A percentile compares a stretch with the other conserved stretches of the same genome.
These are phyloP conservation scores for Scheffersomyces coipomensis DNA, from an alignment of 805 yeast genomes.

Conservation along the genomic window DNA sequence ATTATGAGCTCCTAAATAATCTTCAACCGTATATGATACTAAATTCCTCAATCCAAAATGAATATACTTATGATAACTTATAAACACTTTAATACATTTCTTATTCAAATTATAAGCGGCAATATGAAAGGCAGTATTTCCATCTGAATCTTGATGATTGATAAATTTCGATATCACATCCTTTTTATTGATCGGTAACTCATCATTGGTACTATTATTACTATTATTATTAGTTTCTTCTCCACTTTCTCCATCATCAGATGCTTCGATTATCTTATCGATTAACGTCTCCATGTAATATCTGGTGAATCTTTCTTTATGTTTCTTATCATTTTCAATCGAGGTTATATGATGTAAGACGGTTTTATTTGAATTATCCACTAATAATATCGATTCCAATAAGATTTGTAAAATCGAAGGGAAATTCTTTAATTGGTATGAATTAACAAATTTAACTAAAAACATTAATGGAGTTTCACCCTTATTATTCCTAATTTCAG, in stretches of 20 bases:
- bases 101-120: slow-evolving; percentile 76
- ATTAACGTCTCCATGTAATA: slow-evolving; percentile 40
- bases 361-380: slow-evolving; percentile 39
- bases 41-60: slow-evolving; percentile 44
- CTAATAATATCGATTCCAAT: slow-evolving; percentile 33
- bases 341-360: slow-evolving; percentile 41
- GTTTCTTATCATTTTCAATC: slow-evolving; percentile 16
- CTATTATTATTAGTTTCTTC: slow-evolving; percentile 2
- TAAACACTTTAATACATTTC: slow-evolving; percentile 74
- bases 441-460: slow-evolving; percentile 38
- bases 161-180: slow-evolving; percentile 49
- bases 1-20: slow-evolving; percentile 35
- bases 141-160: slow-evolving; percentile 88
- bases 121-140: slow-evolving; percentile 92
- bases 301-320: slow-evolving; percentile 34
- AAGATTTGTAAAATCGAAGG: slow-evolving; percentile 32
- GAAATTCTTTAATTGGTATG: slow-evolving; percentile 37
- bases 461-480: slow-evolving; percentile 83
- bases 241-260: slow-evolving; percentile 8
- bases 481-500: slow-evolving; percentile 69
- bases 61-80: slow-evolving; percentile 78
- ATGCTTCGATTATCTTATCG: slow-evolving; percentile 29
- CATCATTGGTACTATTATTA: slow-evolving; percentile 5
- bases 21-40: slow-evolving; percentile 45
- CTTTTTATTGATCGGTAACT: slow-evolving; percentile 13